Evolutionary conservation across 305 asterid genomes (phyloP), one percentile per base, ranked within the genome.

Genomic region (Fraxinus sp.): DNA sequence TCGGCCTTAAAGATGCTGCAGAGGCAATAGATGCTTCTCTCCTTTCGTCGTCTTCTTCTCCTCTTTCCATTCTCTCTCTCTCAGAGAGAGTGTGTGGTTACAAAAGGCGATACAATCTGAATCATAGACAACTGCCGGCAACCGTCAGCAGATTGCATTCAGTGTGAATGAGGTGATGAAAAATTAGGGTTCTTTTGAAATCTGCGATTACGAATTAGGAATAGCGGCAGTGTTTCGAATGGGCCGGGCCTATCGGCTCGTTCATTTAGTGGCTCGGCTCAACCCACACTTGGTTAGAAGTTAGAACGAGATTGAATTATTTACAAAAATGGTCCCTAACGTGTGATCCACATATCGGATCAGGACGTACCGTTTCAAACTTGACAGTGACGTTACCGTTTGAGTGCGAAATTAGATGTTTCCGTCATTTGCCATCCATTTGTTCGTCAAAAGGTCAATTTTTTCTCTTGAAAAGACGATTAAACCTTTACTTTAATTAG

Each of bases 11-110:
- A 77, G 93, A 57, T 41, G 84, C 86, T 39, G 94, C 89, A 0
- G 97, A 87, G 1, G 95, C 93, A 8, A 91, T 91, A 37, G 92
- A 93, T 70, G 91, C 91, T 85, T 92, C 98, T 86, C 94, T 91
- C 81, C 92, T 87, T 80, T 73, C 35, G 79, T 91, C 95, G 37
- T 85, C 92, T 52, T 86, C 92, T 41, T 85, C 87, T 36, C 77
- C 83, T 46, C 37, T 77, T 71, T 64, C 81, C 41, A 79, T 55
- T 59, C 80, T 88, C 86, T 80, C 86, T 35, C 10, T 30, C 32
- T 78, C 16, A 2, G 32, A 30, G 32, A 0, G 32, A 8, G 16
- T 11, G n/a, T 22, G 10, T 59, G 2, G 3, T 59, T 18, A 7
- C 28, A 7, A 20, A 59, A 59, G 10, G 11, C 70, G 2, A n/a